Evolutionary conservation across 306 rosid genomes (phyloP).

Genomic region (Lablab purpureus): DNA sequence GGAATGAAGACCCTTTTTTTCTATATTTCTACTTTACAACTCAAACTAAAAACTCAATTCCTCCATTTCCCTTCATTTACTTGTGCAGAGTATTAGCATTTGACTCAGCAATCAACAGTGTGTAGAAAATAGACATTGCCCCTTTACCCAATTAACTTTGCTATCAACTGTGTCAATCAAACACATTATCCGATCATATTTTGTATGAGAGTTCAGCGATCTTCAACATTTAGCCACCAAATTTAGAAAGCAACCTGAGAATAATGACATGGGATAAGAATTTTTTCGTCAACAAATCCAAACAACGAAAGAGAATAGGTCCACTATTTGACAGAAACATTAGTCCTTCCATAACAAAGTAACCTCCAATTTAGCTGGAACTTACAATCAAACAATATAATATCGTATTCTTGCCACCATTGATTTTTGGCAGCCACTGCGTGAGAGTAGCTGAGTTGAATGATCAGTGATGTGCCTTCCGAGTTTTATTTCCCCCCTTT

Average conservation of each 20-base stretch:
- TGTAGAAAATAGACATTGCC: slow-evolving; percentile 30
- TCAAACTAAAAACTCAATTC: background rate
- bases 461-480: slow-evolving; percentile 15
- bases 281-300: slow-evolving; percentile 24
- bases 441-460: slow-evolving; percentile 36
- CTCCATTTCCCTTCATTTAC: slow-evolving; percentile 24
- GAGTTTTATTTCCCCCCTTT: background rate
- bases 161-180: slow-evolving; percentile 28
- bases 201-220: slow-evolving; percentile 27
- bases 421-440: slow-evolving; percentile 37
- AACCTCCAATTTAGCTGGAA: slow-evolving; percentile 49
- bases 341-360: slow-evolving; percentile 41
- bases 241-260: slow-evolving; percentile 44
- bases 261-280: slow-evolving; percentile 43
- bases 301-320: slow-evolving; percentile 44
- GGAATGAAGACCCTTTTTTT: slow-evolving; percentile 6
- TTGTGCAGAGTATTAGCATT: slow-evolving; percentile 2
- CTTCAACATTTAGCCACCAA: slow-evolving; percentile 32
- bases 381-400: slow-evolving; percentile 41
- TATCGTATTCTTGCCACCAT: slow-evolving; percentile 27
- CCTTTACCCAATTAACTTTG: slow-evolving; percentile 22
- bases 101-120: background rate
- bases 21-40: slow-evolving; percentile 4
- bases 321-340: slow-evolving; percentile 45
- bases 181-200: slow-evolving; percentile 15